A percentile compares a stretch with the other conserved stretches of the same genome.
Evolutionary conservation across 2,329 filamentous ascomycete genomes (phyloP).

Genomic region (Fusarium globosum): DNA sequence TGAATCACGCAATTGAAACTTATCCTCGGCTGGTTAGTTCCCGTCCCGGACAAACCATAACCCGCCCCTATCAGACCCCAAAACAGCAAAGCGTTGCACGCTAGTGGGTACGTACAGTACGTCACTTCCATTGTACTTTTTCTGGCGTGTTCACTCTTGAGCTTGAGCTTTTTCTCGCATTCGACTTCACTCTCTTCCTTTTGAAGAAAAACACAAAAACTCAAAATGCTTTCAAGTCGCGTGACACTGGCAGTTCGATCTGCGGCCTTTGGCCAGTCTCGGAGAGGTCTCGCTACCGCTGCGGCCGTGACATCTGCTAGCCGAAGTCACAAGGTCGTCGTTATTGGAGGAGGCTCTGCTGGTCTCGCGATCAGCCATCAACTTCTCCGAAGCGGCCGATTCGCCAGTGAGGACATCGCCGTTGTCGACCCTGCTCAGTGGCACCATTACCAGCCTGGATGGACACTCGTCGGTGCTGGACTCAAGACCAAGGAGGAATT

Average conservation of each 20-base stretch:
- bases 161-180: slow-evolving; percentile 20
- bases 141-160: slow-evolving; percentile 8
- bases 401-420: slow-evolving; percentile 69
- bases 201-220: background rate
- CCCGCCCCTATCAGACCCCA: background rate
- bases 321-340: slow-evolving; percentile 69
- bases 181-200: background rate
- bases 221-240: slow-evolving; percentile 40
- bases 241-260: slow-evolving; percentile 25
- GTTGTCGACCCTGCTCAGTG: slow-evolving; percentile 70
- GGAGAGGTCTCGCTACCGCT: slow-evolving; percentile 24
- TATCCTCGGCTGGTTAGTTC: background rate
- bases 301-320: slow-evolving; percentile 31
- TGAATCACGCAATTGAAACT: slow-evolving; percentile 32
- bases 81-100: background rate
- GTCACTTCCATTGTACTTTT: slow-evolving; percentile 25
- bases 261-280: slow-evolving; percentile 7
- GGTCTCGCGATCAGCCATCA: slow-evolving; percentile 75
- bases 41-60: background rate
- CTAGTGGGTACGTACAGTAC: slow-evolving; percentile 26
- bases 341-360: slow-evolving; percentile 74
- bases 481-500: slow-evolving; percentile 72
- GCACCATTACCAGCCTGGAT: slow-evolving; percentile 77
- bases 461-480: slow-evolving; percentile 75
- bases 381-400: slow-evolving; percentile 69